Evolutionary conservation across 2,329 filamentous ascomycete species (phyloP), one percentile per base, ranked within the genome.

Genomic region (Zasmidium cellare): DNA sequence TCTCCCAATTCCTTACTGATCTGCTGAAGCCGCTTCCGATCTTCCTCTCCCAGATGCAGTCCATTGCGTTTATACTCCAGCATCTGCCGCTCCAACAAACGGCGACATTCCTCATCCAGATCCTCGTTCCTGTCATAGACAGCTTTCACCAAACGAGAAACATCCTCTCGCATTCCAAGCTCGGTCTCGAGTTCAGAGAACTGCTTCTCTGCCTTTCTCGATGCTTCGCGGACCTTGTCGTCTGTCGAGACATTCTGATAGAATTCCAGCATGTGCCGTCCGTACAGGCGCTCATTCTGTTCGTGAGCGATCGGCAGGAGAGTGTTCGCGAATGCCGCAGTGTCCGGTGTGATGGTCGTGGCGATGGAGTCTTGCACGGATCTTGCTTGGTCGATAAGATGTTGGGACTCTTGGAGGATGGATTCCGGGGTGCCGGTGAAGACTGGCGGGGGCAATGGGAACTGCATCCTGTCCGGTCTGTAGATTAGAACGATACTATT

Each of bases 231-330:
- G 14, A 56, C 23, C 14, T 25, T 22, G 2, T 44, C 47, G 31
- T 56, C 31, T 25, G 9, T 9, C 12, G 31, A 51, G 31, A 56
- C 48, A n/a, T n/a, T 25, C 3, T 31, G 22, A 35, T 56, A 52
- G 54, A 56, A 56, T 16, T 56, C 48, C 18, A 56, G 52, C 47
- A 51, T 14, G 28, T 56, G 54, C 14, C 25, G 25, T 11, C 51
- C 48, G 19, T 52, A 28, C 2, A 56, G 47, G 20, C 28, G 18
- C 11, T 23, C 9, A 31, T 52, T 56, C 23, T 52, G 47, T 19
- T 56, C 48, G 1, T 22, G 16, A 7, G 51, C 44, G 11, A 56
- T 25, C 3, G 54, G 54, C 18, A 56, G 46, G 12, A 56, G 18
- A 3, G 48, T 52, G 35, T 56, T 56, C 7, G 47, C 54, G 23